Base-by-base conservation (phyloP, 805 yeast species). In the Cyberlindnera sargentensis region DNA sequence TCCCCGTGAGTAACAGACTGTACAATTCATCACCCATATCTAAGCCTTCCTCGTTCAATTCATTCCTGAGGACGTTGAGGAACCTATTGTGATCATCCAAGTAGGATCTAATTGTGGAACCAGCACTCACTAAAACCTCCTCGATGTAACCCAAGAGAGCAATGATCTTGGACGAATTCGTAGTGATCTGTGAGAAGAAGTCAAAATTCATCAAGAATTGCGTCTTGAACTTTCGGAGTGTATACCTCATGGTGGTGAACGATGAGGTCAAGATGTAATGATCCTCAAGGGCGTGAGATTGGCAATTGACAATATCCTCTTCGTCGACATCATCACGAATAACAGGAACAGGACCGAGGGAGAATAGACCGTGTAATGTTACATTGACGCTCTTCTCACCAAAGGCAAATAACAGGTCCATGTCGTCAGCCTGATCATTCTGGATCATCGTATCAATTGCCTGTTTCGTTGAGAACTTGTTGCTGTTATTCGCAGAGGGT, bases 1-100 rank as follows among this genome's bases (percentile, higher is more conserved):
- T 64, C 2, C 84, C 83, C 0, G 84, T 76, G 4, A 79, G 53
- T 2, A 79, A 57, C 24, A 76, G 51, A 40, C 74, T 75, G 43
- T 70, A 70, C 6, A 79, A 55, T 46, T 67, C 70, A 40, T 68
- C 65, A 2, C 64, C 54, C 8, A 73, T 53, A 24, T 49, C 40
- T 55, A 50, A 64, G 59, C 46, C 45, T 27, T 49, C 47, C 15
- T 41, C 47, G 31, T 39, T 44, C 24, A 62, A 32, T 25, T 69
- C 75, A 26, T 64, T 66, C 29, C 59, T 55, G 28, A 75, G 49
- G 11, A 70, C 52, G 6, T 56, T 61, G 23, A 70, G 48, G 24
- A 66, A 60, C 45, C 64, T 62, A 9, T 50, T 49, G 5, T 64
- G 62, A 45, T 67, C 68, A 28, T 70, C 75, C 1, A 63, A 46